Conservation (phyloP, 495 filamentous ascomycete genomes). For the Hypoxylon trugodes region DNA sequence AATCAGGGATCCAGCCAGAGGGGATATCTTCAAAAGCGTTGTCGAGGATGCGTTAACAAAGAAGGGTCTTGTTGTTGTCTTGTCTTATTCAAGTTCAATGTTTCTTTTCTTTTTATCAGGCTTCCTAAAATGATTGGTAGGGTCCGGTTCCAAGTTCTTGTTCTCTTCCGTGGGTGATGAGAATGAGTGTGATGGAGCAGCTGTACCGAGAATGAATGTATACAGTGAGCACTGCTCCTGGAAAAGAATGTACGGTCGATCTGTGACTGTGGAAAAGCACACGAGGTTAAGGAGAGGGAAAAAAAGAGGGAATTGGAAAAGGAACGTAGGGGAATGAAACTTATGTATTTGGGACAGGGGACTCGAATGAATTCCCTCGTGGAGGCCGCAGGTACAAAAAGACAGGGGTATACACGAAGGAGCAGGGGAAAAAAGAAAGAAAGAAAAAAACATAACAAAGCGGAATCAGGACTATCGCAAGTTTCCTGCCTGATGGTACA, state of each 20-base stretch:
- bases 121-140: slow-evolving; percentile 25
- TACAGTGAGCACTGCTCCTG: slow-evolving; percentile 50
- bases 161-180: slow-evolving; percentile 27
- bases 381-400: slow-evolving; percentile 14
- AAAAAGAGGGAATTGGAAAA: slow-evolving; percentile 13
- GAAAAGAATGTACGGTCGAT: slow-evolving; percentile 49
- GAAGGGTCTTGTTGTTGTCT: slow-evolving; percentile 18
- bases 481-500: slow-evolving; percentile 12
- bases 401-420: background rate
- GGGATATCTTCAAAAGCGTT: slow-evolving; percentile 33
- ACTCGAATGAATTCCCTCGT: slow-evolving; percentile 21
- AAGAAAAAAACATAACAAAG: background rate
- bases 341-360: slow-evolving; percentile 31
- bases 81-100: slow-evolving; percentile 13
- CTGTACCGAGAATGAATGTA: slow-evolving; percentile 47
- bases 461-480: slow-evolving; percentile 1
- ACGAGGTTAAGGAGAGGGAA: slow-evolving; percentile 28
- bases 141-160: background rate
- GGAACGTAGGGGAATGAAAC: slow-evolving; percentile 29
- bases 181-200: slow-evolving; percentile 42
- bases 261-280: slow-evolving; percentile 38
- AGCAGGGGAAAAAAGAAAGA: background rate
- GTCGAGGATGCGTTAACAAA: slow-evolving; percentile 12
- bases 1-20: slow-evolving; percentile 34
- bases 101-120: too few species aligned